Evolutionary conservation across 805 yeast species (phyloP), one percentile per base, ranked within the genome.

Genomic region (Metschnikowia gelsemii): DNA sequence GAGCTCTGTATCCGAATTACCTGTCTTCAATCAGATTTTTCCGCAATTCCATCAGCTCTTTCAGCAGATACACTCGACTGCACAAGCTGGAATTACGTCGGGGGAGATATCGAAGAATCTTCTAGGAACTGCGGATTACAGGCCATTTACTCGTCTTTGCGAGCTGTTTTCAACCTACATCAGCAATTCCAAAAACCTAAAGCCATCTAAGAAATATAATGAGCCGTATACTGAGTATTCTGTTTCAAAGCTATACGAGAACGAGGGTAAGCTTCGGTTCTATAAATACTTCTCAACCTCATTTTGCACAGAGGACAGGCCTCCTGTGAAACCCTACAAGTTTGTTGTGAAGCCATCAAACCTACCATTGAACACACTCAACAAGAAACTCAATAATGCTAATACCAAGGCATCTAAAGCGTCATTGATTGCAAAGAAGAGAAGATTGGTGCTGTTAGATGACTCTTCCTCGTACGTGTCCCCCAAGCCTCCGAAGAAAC

Each of bases 191-290:
- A 53, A 57, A 14, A 43, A 50, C 9, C 37, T 58, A n/a, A 57
- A 59, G 33, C 58, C 61, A 4, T 43, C 55, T 21, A 63, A 60
- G 37, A 51, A 48, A 13, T 57, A 56, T 34, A 42, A 48, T 4
- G 70, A 65, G 41, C 55, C 57, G 9, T 62, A 62, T 41, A 57
- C 54, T n/a, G 51, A 58, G 11, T 35, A 38, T 20, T 44, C 59
- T 13, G 64, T 87, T 9, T 72, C 83, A 0, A 72, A 84, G 47
- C 80, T 82, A 13, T 78, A 79, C 45, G 95, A 86, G 55, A 80
- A 79, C 50, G 80, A 79, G 45, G 95, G 95, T 0, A 80, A 88
- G 49, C 70, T 74, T 43, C 84, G 86, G 54, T 85, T 79, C 50
- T 86, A 78, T 59, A 68, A 95, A 29, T 80, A 84, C 51, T 67